Evolutionary conservation across 768 basidiomycete genomes (phyloP).

Genomic region (Mycena indigotica): DNA sequence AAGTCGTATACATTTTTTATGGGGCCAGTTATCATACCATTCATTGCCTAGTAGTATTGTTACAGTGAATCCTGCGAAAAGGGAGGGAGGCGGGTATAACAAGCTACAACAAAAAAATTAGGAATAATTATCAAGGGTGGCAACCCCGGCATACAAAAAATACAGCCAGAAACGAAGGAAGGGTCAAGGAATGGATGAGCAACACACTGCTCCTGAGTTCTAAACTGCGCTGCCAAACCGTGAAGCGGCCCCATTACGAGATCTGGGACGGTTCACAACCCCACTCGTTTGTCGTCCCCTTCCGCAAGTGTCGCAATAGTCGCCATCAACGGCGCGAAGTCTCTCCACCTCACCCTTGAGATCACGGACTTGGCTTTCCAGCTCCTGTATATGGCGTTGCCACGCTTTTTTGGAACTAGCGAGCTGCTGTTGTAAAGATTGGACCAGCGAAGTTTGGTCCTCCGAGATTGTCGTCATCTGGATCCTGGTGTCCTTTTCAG

Average conservation of each 20-base stretch:
- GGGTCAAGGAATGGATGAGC: not conserved
- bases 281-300: constrained; percentile 42
- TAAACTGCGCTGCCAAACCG: constrained; percentile 62
- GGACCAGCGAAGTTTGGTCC: constrained; percentile 50
- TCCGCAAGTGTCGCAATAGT: constrained; percentile 65
- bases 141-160: no score
- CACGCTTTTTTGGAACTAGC: constrained; percentile 58
- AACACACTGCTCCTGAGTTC: constrained; percentile 17
- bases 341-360: constrained; percentile 70
- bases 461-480: constrained; percentile 32
- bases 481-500: constrained; percentile 38
- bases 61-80: not conserved
- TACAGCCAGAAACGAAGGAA: not conserved
- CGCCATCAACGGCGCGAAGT: constrained; percentile 41
- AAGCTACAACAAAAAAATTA: no score
- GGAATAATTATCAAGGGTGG: no score
- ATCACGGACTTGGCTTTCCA: constrained; percentile 73
- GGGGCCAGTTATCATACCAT: no score
- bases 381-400: constrained; percentile 75
- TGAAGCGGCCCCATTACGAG: constrained; percentile 63
- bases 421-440: constrained; percentile 64
- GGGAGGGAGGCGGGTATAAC: no score
- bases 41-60: not conserved
- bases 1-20: no score
- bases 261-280: constrained; percentile 65